Base-by-base conservation (phyloP, 2,329 filamentous ascomycete species). In the Ceratocystiopsis minuta region DNA sequence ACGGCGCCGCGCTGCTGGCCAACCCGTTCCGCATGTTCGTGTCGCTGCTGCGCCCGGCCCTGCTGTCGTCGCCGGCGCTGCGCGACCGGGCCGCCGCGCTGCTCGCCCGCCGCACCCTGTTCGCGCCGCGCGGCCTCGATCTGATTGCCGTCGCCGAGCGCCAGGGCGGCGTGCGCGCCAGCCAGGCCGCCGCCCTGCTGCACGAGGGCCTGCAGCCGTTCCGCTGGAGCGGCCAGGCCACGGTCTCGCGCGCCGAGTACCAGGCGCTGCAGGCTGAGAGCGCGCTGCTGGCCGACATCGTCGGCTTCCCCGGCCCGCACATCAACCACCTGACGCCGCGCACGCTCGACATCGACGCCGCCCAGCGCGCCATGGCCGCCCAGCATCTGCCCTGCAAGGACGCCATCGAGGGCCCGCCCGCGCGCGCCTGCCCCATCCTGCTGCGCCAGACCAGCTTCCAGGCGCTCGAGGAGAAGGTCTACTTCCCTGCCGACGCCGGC, bases 321-420 rank as follows among this genome's bases (percentile, higher is more conserved):
- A 67, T 71, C 49, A 72, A 71, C 45, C 68, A 71, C 42, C 58
- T 72, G 2, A 70, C 68, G 0, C 68, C 68, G 0, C 57, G 66
- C 2, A 66, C 65, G 0, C 53, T 70, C 4, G 61, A 70, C 42
- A 71, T 72, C 20, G 55, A 60, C 11, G 49, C 56, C 0, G 64
- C 60, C 1, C 66, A 70, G 41, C 37, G 47, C 2, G 47, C 49
- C 3, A 72, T 72, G 68, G 39, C 52, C 0, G 43, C 47, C 1
- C 50, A 51, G 2, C 61, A 61, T 0, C 55, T 72, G 42, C 50
- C 57, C 1, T 61, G 58, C 0, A 72, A 72, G 45, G 60, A 64
- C 1, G 54, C 59, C 1, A 68, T 72, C 16, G 68, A 72, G 44
- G 68, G 68, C 0, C 68, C 68, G 0, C 68, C 68, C 0, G 43